Base-by-base conservation (phyloP, 139 green algal genomes). In the Diplosphaera chodatii region DNA sequence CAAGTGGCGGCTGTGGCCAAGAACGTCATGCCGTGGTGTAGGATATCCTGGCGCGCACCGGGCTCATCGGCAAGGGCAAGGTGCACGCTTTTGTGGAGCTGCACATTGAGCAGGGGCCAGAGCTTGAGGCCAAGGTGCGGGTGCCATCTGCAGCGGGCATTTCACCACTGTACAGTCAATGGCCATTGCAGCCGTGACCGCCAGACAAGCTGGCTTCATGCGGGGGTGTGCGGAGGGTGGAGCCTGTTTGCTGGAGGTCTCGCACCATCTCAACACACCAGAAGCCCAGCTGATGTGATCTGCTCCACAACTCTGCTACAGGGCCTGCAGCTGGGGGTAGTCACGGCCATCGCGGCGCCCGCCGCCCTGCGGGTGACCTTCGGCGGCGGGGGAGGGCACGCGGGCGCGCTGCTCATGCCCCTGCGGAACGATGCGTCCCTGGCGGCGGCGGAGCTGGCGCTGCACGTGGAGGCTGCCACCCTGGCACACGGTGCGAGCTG, bases 61-160 rank as follows among this genome's bases (percentile, higher is more conserved):
- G 41, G 25, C 48, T 59, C 3, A 67, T 90, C 2, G 28, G 64
- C 0, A 29, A 70, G 20, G 83, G 80, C 0, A 31, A 59, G 5
- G 63, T 91, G 3, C 74, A 80, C 25, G 69, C 87, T 40, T 98
- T 99, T 84, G 86, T 98, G 66, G 94, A 98, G 84, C 90, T 98
- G 56, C 94, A 98, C 84, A 98, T 98, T 25, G 94, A 98, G 82
- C 94, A 98, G 83, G 94, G 90, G 0, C 91, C 92, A 1, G 16
- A 84, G 33, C 79, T 98, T 59, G 93, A 98, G 84, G 33, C 8
- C 4, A 59, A 59, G 48, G 48, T 59, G 48, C 10, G 10, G 37
- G n/a, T n/a, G n/a, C n/a, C n/a, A n/a, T n/a, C n/a, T n/a, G n/a
- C n/a, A n/a, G n/a, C n/a, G n/a, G n/a, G n/a, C n/a, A n/a, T n/a